Evolutionary conservation across 2,329 filamentous ascomycete genomes (phyloP).

Genomic region (Pestalotiopsis sp.): DNA sequence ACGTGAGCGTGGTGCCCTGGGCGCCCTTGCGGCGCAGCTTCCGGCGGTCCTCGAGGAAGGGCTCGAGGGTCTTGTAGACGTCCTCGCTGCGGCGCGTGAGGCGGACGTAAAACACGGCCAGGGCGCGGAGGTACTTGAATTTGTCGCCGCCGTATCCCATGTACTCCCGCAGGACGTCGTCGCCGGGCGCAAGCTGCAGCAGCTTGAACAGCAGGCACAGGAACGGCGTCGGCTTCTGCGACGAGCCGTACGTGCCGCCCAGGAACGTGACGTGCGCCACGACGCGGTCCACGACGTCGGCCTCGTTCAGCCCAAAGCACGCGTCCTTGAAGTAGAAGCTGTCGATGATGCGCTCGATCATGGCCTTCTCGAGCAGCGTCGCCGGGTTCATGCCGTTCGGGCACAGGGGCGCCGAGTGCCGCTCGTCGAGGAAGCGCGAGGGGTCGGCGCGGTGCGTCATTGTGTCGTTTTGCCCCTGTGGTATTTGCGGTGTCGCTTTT

Average conservation of each 20-base stretch:
- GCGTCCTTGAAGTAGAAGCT: conserved; percentile 99
- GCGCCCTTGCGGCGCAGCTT: conserved; percentile 81
- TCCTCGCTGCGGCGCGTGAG: conserved; percentile 82
- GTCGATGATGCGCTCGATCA: conserved; percentile 93
- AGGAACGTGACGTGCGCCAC: conserved; percentile 80
- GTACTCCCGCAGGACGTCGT: conserved; percentile 80
- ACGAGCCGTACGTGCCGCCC: conserved; percentile 83
- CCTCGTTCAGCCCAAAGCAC: conserved; percentile 91
- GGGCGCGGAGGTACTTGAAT: conserved; percentile 85
- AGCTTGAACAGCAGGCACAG: conserved; percentile 94
- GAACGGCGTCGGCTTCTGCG: conserved; percentile 89
- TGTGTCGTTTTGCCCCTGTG: background rate
- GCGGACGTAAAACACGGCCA: conserved; percentile 92
- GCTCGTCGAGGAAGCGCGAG: conserved; percentile 82
- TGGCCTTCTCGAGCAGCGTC: conserved; percentile 94
- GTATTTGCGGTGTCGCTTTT: background rate
- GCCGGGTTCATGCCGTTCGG: conserved; percentile 90
- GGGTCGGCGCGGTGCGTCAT: conserved; percentile 74
- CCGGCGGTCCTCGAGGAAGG: conserved; percentile 77
- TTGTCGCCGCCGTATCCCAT: conserved; percentile 73
- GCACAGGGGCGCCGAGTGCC: conserved; percentile 75
- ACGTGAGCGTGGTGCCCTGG: conserved; percentile 74
- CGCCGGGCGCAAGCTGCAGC: conserved; percentile 80
- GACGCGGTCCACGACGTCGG: conserved; percentile 83
- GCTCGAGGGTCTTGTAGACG: conserved; percentile 80